Base-by-base conservation (phyloP, 768 basidiomycete species). In the Hortiboletus flavorubellus region DNA sequence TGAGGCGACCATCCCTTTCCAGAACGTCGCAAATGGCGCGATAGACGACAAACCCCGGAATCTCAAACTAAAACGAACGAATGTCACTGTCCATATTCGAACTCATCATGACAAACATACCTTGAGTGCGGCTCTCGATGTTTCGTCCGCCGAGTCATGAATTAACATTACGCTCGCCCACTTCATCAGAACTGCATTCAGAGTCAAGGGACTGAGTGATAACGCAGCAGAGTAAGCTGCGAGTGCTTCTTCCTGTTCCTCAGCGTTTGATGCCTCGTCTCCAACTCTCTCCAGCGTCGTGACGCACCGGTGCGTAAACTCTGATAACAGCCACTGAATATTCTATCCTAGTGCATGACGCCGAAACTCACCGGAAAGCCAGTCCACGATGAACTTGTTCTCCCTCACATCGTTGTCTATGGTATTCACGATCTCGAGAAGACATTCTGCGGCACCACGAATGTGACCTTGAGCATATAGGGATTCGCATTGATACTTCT, bases 31-130 rank as follows among this genome's bases (percentile, higher is more conserved):
- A 59, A 15, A 59, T 34, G 11, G 3, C 30, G 1, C 10, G 31
- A 12, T 51, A 54, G 1, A 54, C 9, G 2, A 10, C 8, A 26
- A 46, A 49, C 14, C 4, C 21, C 1, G 59, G 43, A 30, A 53
- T 14, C 9, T 47, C 34, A 46, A 59, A 57, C 58, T 59, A 23
- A 31, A 5, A 8, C 18, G 5, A 16, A 16, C 23, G 8, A 18
- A 2, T 0, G 12, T 41, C 16, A 11, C 8, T 3, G 8, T n/a
- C 15, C 2, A 1, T 26, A 8, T 31, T 12, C 26, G n/a, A 11
- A 31, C 4, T 16, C 11, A 4, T 21, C 11, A 34, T 2, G 9
- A 3, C 16, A 34, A 34, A 14, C 40, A 31, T 56, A 56, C 58
- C 50, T 35, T 37, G 31, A 37, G 1, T 5, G 50, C 46, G 5